A percentile compares a stretch with the other conserved stretches of the same genome.
Evolutionary conservation across 2,329 filamentous ascomycete species (phyloP).

Genomic region (Microsporum audouinii): DNA sequence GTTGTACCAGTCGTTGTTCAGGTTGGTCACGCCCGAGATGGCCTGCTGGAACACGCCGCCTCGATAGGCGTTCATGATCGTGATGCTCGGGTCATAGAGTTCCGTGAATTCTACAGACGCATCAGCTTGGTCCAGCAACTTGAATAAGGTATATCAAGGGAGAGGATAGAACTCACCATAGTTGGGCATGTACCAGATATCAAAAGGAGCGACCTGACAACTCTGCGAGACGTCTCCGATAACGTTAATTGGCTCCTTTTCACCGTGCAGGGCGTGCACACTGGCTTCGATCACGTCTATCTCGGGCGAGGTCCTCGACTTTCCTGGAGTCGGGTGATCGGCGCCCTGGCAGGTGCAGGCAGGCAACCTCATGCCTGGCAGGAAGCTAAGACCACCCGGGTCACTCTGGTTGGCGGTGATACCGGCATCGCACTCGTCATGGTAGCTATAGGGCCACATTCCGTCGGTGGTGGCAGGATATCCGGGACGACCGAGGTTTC

Average conservation of each 20-base stretch:
- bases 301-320: slow-evolving; percentile 56
- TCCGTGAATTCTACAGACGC: slow-evolving; percentile 45
- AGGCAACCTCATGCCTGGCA: slow-evolving; percentile 60
- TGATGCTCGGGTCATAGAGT: slow-evolving; percentile 50
- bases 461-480: slow-evolving; percentile 60
- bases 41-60: slow-evolving; percentile 54
- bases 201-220: slow-evolving; percentile 57
- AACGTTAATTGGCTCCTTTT: slow-evolving; percentile 36
- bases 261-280: slow-evolving; percentile 37
- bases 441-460: slow-evolving; percentile 63
- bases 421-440: slow-evolving; percentile 55
- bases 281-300: slow-evolving; percentile 64
- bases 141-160: not conserved
- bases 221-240: slow-evolving; percentile 56
- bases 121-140: not conserved
- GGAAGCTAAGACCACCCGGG: slow-evolving; percentile 51
- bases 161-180: slow-evolving; percentile 31
- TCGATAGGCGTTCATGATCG: slow-evolving; percentile 48
- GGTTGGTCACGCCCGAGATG: slow-evolving; percentile 47
- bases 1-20: slow-evolving; percentile 58
- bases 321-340: slow-evolving; percentile 56
- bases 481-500: slow-evolving; percentile 58
- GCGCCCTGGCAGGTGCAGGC: slow-evolving; percentile 54
- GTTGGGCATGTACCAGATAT: slow-evolving; percentile 57
- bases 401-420: slow-evolving; percentile 63